Conservation (phyloP, 202 grass and related monocot species). For the Panicum hallii region DNA sequence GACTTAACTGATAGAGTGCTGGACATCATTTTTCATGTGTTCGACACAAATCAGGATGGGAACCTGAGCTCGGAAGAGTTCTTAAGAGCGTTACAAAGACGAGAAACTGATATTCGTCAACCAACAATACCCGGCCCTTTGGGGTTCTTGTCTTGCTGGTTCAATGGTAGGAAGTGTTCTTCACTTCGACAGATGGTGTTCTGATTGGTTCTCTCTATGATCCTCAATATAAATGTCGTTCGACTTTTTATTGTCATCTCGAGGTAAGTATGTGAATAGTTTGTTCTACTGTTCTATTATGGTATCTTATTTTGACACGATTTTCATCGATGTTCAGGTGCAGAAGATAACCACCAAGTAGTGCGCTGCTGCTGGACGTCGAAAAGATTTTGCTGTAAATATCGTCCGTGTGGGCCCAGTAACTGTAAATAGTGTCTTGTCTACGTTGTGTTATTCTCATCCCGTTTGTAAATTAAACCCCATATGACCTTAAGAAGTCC, state of each 20-base stretch:
- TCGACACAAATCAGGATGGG: conserved; percentile 75
- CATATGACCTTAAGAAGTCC: neutral
- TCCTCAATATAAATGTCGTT: neutral
- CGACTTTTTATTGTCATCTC: conserved; percentile 7
- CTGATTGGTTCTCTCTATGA: neutral
- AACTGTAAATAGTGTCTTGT: conserved; percentile 39
- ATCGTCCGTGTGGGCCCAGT: neutral
- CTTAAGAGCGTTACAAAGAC: conserved; percentile 73
- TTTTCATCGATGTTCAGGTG: conserved; percentile 11
- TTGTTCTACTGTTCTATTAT: neutral
- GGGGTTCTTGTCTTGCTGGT: conserved; percentile 58
- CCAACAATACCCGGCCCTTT: conserved; percentile 47
- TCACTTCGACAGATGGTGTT: conserved; percentile 42
- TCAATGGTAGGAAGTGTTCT: conserved; percentile 57
- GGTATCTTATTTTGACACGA: neutral
- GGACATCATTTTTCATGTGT: conserved; percentile 86
- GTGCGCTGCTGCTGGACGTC: neutral
- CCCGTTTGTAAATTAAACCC: neutral
- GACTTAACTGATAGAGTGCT: conserved; percentile 71
- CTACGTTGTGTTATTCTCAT: neutral
- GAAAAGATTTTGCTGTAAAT: conserved; percentile 38
- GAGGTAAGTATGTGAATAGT: neutral
- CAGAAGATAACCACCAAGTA: neutral
- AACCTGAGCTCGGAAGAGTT: conserved; percentile 84
- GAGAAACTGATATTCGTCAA: conserved; percentile 67